Percentiles rank a stretch among this genome's conserved stretches.
These are phyloP conservation scores for Priceomyces carsonii DNA, from an alignment of 805 yeast species.

Conservation along the genomic window DNA sequence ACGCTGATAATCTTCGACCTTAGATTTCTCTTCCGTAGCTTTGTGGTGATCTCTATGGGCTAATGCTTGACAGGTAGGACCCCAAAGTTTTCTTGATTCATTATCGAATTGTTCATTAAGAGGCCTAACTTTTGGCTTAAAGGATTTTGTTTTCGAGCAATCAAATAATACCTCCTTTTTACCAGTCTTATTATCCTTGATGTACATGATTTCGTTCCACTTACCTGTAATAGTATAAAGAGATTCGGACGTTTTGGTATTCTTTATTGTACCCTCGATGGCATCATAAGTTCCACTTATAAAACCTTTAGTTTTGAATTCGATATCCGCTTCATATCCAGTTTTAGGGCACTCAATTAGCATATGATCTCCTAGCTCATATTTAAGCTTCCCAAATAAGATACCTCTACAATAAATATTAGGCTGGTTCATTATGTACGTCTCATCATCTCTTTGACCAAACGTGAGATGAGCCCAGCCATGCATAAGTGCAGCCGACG, in stretches of 20 bases:
- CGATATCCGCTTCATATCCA: slow-evolving; percentile 74
- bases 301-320: slow-evolving; percentile 93
- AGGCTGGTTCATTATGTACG: slow-evolving; percentile 88
- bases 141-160: slow-evolving; percentile 52
- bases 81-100: slow-evolving; percentile 87
- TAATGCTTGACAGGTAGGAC: slow-evolving; percentile 77
- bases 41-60: slow-evolving; percentile 71
- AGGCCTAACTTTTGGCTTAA: slow-evolving; percentile 74
- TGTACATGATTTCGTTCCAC: slow-evolving; percentile 86
- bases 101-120: slow-evolving; percentile 73
- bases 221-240: slow-evolving; percentile 78
- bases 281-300: slow-evolving; percentile 91
- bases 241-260: slow-evolving; percentile 43
- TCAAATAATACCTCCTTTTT: slow-evolving; percentile 44
- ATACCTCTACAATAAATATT: slow-evolving; percentile 95
- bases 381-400: slow-evolving; percentile 82
- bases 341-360: slow-evolving; percentile 61
- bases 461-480: slow-evolving; percentile 77
- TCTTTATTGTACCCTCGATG: slow-evolving; percentile 70
- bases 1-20: slow-evolving; percentile 88
- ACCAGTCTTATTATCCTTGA: slow-evolving; percentile 50
- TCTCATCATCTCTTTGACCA: slow-evolving; percentile 64
- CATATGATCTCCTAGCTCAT: slow-evolving; percentile 93
- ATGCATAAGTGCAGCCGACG: slow-evolving; percentile 97
- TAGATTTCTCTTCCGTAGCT: slow-evolving; percentile 87